Evolutionary conservation across 2,329 filamentous ascomycete species (phyloP), one percentile per base, ranked within the genome.

Genomic region (Neocatenulostroma microsporum): DNA sequence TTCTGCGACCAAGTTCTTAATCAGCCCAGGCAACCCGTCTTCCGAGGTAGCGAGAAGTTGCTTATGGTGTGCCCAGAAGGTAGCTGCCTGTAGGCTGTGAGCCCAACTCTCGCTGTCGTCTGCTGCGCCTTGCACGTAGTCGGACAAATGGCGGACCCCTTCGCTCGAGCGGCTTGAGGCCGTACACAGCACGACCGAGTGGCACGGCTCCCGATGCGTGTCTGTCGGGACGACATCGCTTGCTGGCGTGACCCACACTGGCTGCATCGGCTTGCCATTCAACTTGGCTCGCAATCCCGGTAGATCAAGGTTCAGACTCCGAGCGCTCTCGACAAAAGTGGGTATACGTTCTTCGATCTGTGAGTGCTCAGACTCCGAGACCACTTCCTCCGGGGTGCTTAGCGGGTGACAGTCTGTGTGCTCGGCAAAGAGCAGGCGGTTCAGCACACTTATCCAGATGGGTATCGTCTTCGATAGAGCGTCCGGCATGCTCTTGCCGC

Each of bases 51-150:
- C 59, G 14, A 93, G 64, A 9, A 96, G 65, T 5, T 55, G 25
- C 0, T 74, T 65, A 27, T 65, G 67, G 49, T 94, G 69, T 2
- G 61, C 61, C 91, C 91, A 98, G 62, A 94, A 98, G 0, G 89
- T 45, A 0, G 66, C 58, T 0, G 89, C 77, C 1, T 84, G 91
- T 12, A 96, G 72, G 0, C 85, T 86, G 18, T 74, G 66, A 1
- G 87, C 82, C 91, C 91, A 98, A 49, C 84, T 85, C 67, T 98
- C 91, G 10, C 83, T 85, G 58, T 98, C 91, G 60, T 98, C 91
- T 2, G 83, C 91, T 1, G 89, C 89, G 34, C 91, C 91, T 62
- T 96, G 91, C 41, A 98, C 82, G 55, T 98, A 98, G 5, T 79
- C 80, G 3, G 73, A 75, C 54, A 82, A 78, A 19, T 76, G 41